A percentile compares a stretch with the other conserved stretches of the same genome.
These are phyloP conservation scores for Metschnikowia arizonensis DNA, from an alignment of 805 yeast genomes.

Conservation along the genomic window DNA sequence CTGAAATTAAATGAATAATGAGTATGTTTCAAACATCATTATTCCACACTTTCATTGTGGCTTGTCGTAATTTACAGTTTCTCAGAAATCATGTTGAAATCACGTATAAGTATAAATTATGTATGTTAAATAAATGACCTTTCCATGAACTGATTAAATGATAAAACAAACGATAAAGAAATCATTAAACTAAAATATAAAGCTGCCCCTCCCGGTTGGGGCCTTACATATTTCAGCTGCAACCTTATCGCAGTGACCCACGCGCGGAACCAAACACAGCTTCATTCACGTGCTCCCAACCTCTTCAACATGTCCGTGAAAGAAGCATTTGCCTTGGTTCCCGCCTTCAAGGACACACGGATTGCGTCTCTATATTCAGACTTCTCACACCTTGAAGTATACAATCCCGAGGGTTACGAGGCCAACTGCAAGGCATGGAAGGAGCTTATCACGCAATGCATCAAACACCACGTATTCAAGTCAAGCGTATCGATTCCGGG, in stretches of 20 bases:
- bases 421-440: constrained; percentile 42
- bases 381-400: constrained; percentile 25
- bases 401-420: constrained; percentile 41
- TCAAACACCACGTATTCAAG: constrained; percentile 10
- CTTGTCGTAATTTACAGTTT: no score
- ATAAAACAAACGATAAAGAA: no score
- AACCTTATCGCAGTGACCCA: background rate
- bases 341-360: constrained; percentile 27
- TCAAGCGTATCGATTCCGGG: constrained; percentile 24
- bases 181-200: no score
- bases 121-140: no score
- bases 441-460: constrained; percentile 19
- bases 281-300: background rate
- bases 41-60: no score
- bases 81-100: no score
- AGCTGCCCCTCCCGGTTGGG: background rate
- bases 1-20: no score
- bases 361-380: constrained; percentile 36
- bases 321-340: constrained; percentile 9
- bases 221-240: background rate
- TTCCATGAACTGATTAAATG: no score
- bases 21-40: no score
- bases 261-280: background rate
- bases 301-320: constrained; percentile 4
- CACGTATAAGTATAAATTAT: no score